phyloP scores from a whole-genome alignment of 1,284 basidiomycete genomes.

The Rhodotorula sp. region DNA sequence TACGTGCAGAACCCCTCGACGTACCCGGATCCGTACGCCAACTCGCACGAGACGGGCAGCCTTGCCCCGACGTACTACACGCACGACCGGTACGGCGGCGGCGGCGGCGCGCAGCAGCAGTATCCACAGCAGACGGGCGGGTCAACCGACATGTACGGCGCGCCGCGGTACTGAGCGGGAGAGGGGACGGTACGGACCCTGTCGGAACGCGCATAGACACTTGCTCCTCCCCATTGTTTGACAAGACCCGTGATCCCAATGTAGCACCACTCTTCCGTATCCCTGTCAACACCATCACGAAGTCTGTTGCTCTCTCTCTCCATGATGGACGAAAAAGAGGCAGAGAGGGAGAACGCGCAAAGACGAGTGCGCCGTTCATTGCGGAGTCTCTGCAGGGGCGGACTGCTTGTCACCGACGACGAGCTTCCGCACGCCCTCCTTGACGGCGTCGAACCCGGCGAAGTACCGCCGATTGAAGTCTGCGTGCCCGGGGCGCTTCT shows the following conservation, averaged over 20 bases:
- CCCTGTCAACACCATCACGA: too few relatives aligned
- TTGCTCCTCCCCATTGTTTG: background rate
- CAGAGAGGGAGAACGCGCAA: background rate
- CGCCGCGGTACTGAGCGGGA: conserved; percentile 2
- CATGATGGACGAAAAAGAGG: too few relatives aligned
- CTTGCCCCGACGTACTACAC: conserved; percentile 28
- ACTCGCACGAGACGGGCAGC: background rate
- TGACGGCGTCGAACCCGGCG: conserved; percentile 20
- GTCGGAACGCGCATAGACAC: background rate
- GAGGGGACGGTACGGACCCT: too few relatives aligned
- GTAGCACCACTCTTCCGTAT: too few relatives aligned
- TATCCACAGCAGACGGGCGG: background rate
- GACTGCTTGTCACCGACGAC: background rate
- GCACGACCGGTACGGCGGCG: conserved; percentile 3
- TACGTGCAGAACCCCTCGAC: conserved; percentile 26
- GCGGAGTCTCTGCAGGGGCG: background rate
- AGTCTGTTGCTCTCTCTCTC: too few relatives aligned
- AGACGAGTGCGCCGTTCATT: background rate
- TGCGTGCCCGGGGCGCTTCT: conserved; percentile 38
- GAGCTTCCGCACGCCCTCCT: conserved; percentile 9
- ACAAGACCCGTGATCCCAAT: too few relatives aligned
- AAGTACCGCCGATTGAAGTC: conserved; percentile 41
- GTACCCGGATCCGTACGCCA: background rate
- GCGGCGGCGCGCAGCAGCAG: background rate
- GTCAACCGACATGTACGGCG: conserved; percentile 5